Evolutionary conservation across 179 eudicot species (phyloP), one percentile per base, ranked within the genome.

Genomic region (Heliamphora pulchella): DNA sequence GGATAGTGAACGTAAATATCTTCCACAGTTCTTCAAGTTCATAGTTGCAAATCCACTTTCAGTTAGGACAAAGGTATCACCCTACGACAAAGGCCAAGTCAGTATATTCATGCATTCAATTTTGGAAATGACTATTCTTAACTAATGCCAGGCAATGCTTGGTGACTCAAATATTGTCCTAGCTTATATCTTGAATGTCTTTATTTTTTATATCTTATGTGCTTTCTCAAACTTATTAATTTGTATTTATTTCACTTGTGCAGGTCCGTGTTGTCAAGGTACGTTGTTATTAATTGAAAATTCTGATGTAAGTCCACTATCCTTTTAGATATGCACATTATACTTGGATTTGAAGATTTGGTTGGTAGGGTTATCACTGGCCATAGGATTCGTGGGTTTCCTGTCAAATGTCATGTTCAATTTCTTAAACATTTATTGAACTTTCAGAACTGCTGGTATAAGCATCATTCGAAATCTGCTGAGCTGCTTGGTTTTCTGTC

Each of bases 241-340:
- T 43, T 47, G 20, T n/a, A 43, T 44, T 81, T 80, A 13, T 61
- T 78, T 82, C 80, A 68, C 74, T 81, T 81, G 57, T 88, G 93
- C 99, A 96, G 99, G 98, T 96, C 83, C 99, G 99, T 46, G 80
- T 78, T 86, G 96, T 96, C 80, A 96, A 96, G 99, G 99, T 96
- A 89, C 80, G 99, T 89, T 80, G 80, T n/a, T 65, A 41, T 64
- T 84, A 86, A 80, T 84, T 78, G 67, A 79, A 20, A 62, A 74
- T 78, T 83, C 54, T 59, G 81, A 80, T 59, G 87, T 82, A 84
- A 85, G 90, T 88, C 80, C 69, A 76, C 78, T 55, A 77, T 79
- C 82, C 75, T 76, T 57, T 50, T 76, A 70, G 69, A 53, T 66
- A 71, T 53, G 3, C 66, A 13, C 43, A 43, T 79, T 70, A 65